Conservation (phyloP, 805 yeast genomes). For the Wickerhamiella sorbophila region DNA sequence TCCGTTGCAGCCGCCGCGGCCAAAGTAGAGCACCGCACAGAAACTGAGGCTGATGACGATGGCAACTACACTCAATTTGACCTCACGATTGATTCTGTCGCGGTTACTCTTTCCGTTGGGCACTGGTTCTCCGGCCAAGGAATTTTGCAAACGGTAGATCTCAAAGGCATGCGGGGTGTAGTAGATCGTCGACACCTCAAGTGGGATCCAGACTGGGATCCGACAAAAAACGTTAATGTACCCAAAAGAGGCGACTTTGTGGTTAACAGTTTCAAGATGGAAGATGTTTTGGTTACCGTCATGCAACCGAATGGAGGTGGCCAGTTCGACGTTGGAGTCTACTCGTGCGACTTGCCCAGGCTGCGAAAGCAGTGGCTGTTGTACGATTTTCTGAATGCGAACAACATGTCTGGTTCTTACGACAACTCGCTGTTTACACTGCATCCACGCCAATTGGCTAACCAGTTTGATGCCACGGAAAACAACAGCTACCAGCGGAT, state of each 20-base stretch:
- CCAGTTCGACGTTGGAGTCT: conserved; percentile 78
- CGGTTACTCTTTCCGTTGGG: conserved; percentile 61
- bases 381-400: conserved; percentile 74
- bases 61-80: conserved; percentile 97
- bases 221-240: conserved; percentile 58
- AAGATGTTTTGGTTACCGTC: conserved; percentile 71
- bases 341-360: conserved; percentile 64
- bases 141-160: conserved; percentile 60
- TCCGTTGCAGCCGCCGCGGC: conserved; percentile 54
- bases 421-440: conserved; percentile 89
- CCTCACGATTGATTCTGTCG: conserved; percentile 71
- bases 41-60: conserved; percentile 39
- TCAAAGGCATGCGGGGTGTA: conserved; percentile 81
- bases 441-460: conserved; percentile 49
- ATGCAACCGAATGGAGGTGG: conserved; percentile 64
- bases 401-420: conserved; percentile 75
- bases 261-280: conserved; percentile 65
- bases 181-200: conserved; percentile 78
- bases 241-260: conserved; percentile 86
- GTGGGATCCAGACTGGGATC: conserved; percentile 73
- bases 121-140: conserved; percentile 90
- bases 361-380: conserved; percentile 88
- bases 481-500: conserved; percentile 22
- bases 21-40: conserved; percentile 16
- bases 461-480: conserved; percentile 35